These are phyloP conservation scores for Truncatella angustata DNA, from an alignment of 2,329 filamentous ascomycete species.

Conservation along the genomic window DNA sequence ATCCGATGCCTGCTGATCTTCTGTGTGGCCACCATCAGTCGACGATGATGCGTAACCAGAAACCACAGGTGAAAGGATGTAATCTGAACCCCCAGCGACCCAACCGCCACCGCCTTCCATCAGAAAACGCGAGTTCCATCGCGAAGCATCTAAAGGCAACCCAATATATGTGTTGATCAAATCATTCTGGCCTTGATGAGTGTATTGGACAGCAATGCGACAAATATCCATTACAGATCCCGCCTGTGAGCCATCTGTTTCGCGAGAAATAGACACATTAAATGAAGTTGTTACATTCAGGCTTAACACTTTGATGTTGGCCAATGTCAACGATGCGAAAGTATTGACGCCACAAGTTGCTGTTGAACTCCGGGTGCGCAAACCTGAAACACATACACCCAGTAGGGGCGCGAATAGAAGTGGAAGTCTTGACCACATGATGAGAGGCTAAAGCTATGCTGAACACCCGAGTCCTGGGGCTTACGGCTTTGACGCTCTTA, in stretches of 20 bases:
- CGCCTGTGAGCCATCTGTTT: too few species aligned
- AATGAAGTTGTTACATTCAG: neutral
- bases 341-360: neutral
- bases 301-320: neutral
- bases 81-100: neutral
- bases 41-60: neutral
- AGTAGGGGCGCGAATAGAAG: too few species aligned
- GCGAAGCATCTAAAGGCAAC: neutral
- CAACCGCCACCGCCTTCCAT: constrained; percentile 4
- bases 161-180: constrained; percentile 3
- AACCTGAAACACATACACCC: too few species aligned
- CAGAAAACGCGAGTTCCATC: constrained; percentile 6
- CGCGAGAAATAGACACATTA: neutral
- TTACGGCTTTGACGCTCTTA: too few species aligned
- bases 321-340: neutral
- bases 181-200: constrained; percentile 4
- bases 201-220: neutral
- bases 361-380: too few species aligned
- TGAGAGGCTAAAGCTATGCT: too few species aligned
- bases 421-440: too few species aligned
- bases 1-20: neutral
- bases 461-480: too few species aligned
- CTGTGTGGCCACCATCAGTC: constrained; percentile 2
- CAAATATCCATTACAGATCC: neutral
- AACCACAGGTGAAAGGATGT: neutral